These are phyloP conservation scores for Venturiaceae sp. DNA, from an alignment of 2,329 filamentous ascomycete genomes.

Conservation along the genomic window DNA sequence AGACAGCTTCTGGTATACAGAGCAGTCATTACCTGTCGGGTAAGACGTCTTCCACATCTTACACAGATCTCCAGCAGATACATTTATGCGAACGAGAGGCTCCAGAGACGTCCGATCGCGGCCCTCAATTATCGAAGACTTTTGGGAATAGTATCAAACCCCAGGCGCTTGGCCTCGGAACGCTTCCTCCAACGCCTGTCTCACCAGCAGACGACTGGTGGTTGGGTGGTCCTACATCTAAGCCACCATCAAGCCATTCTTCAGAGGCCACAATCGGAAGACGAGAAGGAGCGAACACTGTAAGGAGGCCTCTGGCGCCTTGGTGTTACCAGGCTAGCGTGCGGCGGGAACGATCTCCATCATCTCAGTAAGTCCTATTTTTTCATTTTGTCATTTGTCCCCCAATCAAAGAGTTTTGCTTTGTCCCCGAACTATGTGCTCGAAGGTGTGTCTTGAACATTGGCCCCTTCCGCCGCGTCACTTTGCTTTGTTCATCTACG, in stretches of 20 bases:
- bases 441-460: not conserved
- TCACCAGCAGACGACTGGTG: not conserved
- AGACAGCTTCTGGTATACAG: not conserved
- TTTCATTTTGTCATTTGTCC: not conserved
- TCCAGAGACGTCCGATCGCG: not conserved
- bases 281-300: not conserved
- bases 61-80: not conserved
- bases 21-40: not conserved
- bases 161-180: not conserved
- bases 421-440: not conserved
- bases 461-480: not conserved
- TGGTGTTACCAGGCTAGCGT: not conserved
- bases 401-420: not conserved
- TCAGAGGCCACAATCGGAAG: not conserved
- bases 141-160: not conserved
- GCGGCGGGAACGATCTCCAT: not conserved
- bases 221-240: not conserved
- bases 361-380: not conserved
- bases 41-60: not conserved
- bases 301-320: not conserved
- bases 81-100: not conserved
- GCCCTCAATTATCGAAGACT: not conserved
- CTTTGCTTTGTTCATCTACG: not conserved
- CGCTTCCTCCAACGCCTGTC: not conserved
- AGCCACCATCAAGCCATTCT: not conserved